Evolutionary conservation across 202 grass and related monocot species (phyloP), one percentile per base, ranked within the genome.

Genomic region (Setaria viridis): DNA sequence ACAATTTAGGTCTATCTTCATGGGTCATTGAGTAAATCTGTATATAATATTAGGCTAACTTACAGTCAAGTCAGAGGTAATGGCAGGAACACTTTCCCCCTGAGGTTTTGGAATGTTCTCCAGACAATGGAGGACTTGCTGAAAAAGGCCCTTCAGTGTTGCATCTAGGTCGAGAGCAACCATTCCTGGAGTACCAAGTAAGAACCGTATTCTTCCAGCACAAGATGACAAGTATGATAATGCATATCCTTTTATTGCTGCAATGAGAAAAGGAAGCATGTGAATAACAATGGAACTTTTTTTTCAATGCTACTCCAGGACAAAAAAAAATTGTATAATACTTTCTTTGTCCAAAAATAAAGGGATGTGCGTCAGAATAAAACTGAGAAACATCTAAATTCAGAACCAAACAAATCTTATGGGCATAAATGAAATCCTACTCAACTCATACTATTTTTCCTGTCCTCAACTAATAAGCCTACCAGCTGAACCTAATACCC

Each of bases 161-260:
- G 96, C 85, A 91, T 99, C 96, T 60, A 99, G 82, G 82, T 99
- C 93, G 84, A 99, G 96, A 80, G 93, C 96, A 60, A 99, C 96
- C 96, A 99, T 99, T 77, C 96, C 96, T 62, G 96, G 96, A 85
- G 96, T 95, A 55, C 96, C 96, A 88, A 99, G 90, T 86, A 99
- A 95, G 86, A 95, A 99, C 51, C 96, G 88, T 79, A 95, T 99
- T 81, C 96, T 93, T 87, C 91, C 91, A 66, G 91, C 96, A 91
- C 89, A 81, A 89, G 93, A 87, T 86, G 90, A 94, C 85, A 99
- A 89, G 87, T 95, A 99, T 77, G 96, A 99, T 70, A 99, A 84
- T 69, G 96, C 96, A 80, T 94, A 95, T 59, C 96, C 93, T 85
- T 94, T 99, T 91, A 99, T 95, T 74, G 93, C 96, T 95, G 91